phyloP scores from a whole-genome alignment of 768 basidiomycete species.

The Hericium rajendrae region DNA sequence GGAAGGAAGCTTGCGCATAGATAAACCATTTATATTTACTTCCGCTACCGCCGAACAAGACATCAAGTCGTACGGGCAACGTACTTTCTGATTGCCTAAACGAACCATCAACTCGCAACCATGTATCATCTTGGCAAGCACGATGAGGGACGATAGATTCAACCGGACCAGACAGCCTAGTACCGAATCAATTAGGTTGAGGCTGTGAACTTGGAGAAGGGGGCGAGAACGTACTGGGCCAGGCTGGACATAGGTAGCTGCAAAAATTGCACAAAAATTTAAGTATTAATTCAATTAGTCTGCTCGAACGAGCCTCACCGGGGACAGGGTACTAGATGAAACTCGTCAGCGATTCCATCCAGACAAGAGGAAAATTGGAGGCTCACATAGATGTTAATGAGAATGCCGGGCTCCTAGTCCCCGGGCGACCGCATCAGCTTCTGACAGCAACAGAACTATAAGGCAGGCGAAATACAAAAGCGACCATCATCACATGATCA shows the following conservation, averaged over 20 bases:
- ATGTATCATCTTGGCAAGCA: no score
- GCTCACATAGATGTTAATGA: slow-evolving; percentile 24
- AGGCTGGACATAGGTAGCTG: not conserved
- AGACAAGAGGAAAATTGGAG: not conserved
- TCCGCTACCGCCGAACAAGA: no score
- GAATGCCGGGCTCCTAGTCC: slow-evolving; percentile 20
- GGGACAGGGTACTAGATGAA: not conserved
- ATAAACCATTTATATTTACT: no score
- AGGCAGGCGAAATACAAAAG: no score
- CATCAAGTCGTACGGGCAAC: no score
- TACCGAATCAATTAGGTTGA: not conserved
- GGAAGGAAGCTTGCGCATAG: no score
- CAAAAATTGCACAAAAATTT: not conserved
- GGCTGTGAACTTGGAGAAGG: no score
- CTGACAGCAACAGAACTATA: not conserved
- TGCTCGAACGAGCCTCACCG: not conserved
- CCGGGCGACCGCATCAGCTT: not conserved
- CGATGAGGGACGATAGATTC: not conserved
- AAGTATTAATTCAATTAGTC: not conserved
- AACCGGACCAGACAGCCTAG: not conserved
- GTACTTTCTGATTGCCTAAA: no score
- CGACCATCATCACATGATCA: no score
- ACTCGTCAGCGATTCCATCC: not conserved
- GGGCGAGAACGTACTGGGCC: not conserved
- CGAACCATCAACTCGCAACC: no score